A percentile compares a stretch with the other conserved stretches of the same genome.
phyloP scores from a whole-genome alignment of 2,329 filamentous ascomycete genomes.

The Stagonosporopsis vannaccii region DNA sequence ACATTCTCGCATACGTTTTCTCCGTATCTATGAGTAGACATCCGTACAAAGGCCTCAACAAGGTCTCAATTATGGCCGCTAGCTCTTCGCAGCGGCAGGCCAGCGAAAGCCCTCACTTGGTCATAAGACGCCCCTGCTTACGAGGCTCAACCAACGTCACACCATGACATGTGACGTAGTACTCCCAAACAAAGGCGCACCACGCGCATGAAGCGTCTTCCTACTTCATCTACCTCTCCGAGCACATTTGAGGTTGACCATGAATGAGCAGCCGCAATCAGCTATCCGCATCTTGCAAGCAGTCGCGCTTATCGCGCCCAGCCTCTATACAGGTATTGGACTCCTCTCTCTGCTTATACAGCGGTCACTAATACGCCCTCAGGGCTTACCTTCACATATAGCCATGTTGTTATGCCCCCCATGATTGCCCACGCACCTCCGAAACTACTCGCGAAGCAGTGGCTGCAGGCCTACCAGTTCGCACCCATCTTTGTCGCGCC shows the following conservation, averaged over 20 bases:
- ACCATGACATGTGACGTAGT: constrained; percentile 13
- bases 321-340: constrained; percentile 33
- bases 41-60: not conserved
- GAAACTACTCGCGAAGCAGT: constrained; percentile 49
- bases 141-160: not conserved
- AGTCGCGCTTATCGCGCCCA: constrained; percentile 32
- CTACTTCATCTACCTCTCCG: not conserved
- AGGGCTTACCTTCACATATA: constrained; percentile 46
- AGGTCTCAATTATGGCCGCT: not conserved
- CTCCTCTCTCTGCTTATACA: not conserved
- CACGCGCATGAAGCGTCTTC: not conserved
- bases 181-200: not conserved
- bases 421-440: constrained; percentile 42
- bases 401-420: constrained; percentile 47
- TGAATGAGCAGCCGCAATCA: not conserved
- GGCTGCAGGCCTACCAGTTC: constrained; percentile 50
- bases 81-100: not conserved
- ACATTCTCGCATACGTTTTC: not conserved
- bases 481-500: constrained; percentile 48
- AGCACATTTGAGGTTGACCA: not conserved
- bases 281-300: constrained; percentile 21
- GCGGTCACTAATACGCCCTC: not conserved
- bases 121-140: not conserved
- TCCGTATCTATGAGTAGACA: not conserved
- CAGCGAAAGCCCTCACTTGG: not conserved